These are phyloP conservation scores for Fonsecaea nubica DNA, from an alignment of 2,329 filamentous ascomycete species.

Conservation along the genomic window DNA sequence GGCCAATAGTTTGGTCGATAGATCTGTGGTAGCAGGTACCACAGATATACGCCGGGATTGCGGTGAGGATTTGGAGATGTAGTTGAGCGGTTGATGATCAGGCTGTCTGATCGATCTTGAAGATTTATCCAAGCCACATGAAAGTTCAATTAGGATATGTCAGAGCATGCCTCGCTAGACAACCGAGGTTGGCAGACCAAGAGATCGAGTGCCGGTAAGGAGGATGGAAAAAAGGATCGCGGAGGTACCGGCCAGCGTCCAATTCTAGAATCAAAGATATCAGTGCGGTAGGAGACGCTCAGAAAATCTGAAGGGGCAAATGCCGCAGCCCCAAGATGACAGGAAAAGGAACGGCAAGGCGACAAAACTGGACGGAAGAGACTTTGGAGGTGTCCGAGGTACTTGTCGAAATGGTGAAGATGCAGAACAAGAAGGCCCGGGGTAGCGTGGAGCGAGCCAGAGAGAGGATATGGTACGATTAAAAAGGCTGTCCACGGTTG, in stretches of 20 bases:
- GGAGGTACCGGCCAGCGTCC: background rate
- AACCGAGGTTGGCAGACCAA: conserved; percentile 20
- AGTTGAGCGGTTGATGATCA: conserved; percentile 23
- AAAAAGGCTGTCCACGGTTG: background rate
- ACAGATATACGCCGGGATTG: conserved; percentile 15
- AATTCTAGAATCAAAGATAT: background rate
- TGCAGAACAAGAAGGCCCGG: background rate
- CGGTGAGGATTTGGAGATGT: conserved; percentile 23
- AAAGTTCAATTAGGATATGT: conserved; percentile 10
- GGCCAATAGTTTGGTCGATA: background rate
- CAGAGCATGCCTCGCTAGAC: conserved; percentile 10
- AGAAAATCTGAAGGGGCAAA: background rate
- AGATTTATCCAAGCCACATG: conserved; percentile 26
- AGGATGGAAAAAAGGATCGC: background rate
- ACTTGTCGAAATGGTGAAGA: conserved; percentile 1
- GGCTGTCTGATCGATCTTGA: conserved; percentile 22
- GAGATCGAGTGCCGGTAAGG: background rate
- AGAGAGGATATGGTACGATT: background rate
- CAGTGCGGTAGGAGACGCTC: background rate
- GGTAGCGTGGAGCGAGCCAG: conserved; percentile 2
- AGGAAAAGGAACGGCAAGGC: conserved; percentile 4
- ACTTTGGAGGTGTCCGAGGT: background rate
- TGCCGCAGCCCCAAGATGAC: background rate
- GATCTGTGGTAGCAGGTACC: conserved; percentile 9
- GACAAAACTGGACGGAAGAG: background rate